phyloP scores from a whole-genome alignment of 2,329 filamentous ascomycete genomes.

The Microcera coccophila region DNA sequence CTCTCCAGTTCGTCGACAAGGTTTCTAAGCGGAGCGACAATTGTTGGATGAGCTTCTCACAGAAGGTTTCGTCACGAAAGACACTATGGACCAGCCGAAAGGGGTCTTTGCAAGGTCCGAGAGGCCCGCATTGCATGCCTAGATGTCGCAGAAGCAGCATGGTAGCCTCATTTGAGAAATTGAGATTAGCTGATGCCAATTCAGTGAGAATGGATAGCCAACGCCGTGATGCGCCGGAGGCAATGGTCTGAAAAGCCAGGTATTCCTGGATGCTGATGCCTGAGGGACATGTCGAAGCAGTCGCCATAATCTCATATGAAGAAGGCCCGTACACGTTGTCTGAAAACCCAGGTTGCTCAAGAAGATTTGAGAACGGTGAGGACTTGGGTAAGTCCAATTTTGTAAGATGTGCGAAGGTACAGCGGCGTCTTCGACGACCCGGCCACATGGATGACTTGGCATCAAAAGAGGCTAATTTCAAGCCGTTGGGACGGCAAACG shows the following conservation, averaged over 20 bases:
- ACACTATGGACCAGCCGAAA: conserved; percentile 46
- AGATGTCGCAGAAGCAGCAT: conserved; percentile 49
- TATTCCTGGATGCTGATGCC: conserved; percentile 50
- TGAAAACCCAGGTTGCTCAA: conserved; percentile 13
- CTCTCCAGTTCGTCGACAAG: conserved; percentile 56
- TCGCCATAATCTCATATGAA: conserved; percentile 53
- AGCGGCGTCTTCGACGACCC: conserved; percentile 9
- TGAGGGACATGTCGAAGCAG: conserved; percentile 44
- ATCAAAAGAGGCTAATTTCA: conserved; percentile 20
- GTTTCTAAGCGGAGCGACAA: conserved; percentile 40
- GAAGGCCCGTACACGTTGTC: conserved; percentile 34
- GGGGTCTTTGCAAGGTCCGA: conserved; percentile 17
- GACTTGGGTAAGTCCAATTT: conserved; percentile 19
- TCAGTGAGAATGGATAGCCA: conserved; percentile 51
- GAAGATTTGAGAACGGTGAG: conserved; percentile 16
- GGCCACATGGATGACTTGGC: conserved; percentile 15
- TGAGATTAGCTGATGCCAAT: conserved; percentile 51
- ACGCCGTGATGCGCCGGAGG: conserved; percentile 43
- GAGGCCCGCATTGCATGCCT: conserved; percentile 50
- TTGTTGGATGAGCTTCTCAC: conserved; percentile 43
- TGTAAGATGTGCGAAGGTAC: conserved; percentile 18
- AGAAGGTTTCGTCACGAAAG: conserved; percentile 50
- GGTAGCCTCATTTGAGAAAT: conserved; percentile 54
- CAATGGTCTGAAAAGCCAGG: conserved; percentile 45
- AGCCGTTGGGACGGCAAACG: conserved; percentile 23